Evolutionary conservation across 345 rosid genomes (phyloP), one percentile per base, ranked within the genome.

Genomic region (Hibiscus tridactylites): DNA sequence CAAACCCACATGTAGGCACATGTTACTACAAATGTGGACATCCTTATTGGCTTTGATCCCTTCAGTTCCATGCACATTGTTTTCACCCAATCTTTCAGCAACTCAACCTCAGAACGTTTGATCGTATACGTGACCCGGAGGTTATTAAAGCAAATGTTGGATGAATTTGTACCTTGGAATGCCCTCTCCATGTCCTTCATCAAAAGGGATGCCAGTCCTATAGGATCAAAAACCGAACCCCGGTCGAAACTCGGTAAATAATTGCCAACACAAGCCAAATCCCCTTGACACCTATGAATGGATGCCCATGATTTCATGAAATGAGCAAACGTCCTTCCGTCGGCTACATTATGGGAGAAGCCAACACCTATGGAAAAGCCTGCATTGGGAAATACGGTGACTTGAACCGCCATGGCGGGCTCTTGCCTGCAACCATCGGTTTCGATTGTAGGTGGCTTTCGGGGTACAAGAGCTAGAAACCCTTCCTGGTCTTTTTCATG

Each of bases 231-330:
- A 24, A 84, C 73, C 16, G 65, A 56, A 6, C 70, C 13, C 54
- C 89, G 49, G 61, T 79, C 77, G 29, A 57, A 68, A 5, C n/a
- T 31, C 8, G 80, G 80, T 3, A 19, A 29, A 59, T n/a, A 46
- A 15, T 9, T 24, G 44, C 17, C 9, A 1, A 29, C 1, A 61
- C 11, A 15, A 29, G 16, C 46, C 26, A 65, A 47, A 29, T 56
- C 61, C 12, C 47, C 64, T 67, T 6, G 19, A 46, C 66, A 71
- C 1, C 24, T 26, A 49, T 67, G 42, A 5, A 75, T 13, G 1
- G 78, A 71, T 6, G 81, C 68, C 88, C 85, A 83, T 1, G 81
- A 26, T 52, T 75, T 85, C 50, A 83, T 39, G 65, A 83, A 83
- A 53, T 78, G 68, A 72, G 75, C 44, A 65, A 85, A 76, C 19